phyloP scores from a whole-genome alignment of 768 basidiomycete genomes.

The Epithele typhae region DNA sequence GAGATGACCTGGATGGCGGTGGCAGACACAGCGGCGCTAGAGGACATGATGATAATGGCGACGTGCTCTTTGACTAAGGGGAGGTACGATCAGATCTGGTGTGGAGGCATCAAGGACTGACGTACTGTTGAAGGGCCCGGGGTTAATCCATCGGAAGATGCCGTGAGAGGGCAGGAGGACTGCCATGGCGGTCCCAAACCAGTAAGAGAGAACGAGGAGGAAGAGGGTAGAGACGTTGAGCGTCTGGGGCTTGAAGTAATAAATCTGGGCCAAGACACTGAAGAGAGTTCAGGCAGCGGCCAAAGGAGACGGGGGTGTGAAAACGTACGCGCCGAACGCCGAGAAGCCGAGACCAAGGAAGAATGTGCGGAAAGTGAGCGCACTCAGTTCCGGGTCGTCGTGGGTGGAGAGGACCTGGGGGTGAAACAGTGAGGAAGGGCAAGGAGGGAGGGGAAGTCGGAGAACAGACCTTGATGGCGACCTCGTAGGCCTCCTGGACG shows the following conservation, averaged over 20 bases:
- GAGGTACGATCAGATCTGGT: not conserved
- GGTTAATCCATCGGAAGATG: constrained; percentile 32
- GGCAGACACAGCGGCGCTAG: constrained; percentile 28
- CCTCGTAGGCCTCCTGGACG: constrained; percentile 34
- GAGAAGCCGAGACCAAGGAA: constrained; percentile 52
- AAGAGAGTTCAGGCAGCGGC: too few species aligned
- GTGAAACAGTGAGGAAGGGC: not conserved
- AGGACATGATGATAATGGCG: constrained; percentile 33
- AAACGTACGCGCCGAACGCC: constrained; percentile 48
- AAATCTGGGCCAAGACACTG: constrained; percentile 30
- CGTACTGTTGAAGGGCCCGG: constrained; percentile 35
- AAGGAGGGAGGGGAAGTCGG: not conserved
- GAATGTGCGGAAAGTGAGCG: constrained; percentile 53
- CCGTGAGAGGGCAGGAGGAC: constrained; percentile 26
- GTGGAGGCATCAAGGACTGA: constrained; percentile 6
- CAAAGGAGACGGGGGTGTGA: too few species aligned
- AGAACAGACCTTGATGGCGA: constrained; percentile 34
- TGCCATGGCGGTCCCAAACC: constrained; percentile 43
- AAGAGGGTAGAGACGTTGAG: constrained; percentile 45
- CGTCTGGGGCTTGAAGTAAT: constrained; percentile 44
- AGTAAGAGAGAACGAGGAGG: constrained; percentile 48
- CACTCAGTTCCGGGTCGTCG: constrained; percentile 36
- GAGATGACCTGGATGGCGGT: constrained; percentile 31
- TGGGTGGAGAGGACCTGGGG: constrained; percentile 29
- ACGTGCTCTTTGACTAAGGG: constrained; percentile 31